A percentile compares a stretch with the other conserved stretches of the same genome.
These are phyloP conservation scores for Termitomyces sp. DNA, from an alignment of 768 basidiomycete genomes.

Conservation along the genomic window DNA sequence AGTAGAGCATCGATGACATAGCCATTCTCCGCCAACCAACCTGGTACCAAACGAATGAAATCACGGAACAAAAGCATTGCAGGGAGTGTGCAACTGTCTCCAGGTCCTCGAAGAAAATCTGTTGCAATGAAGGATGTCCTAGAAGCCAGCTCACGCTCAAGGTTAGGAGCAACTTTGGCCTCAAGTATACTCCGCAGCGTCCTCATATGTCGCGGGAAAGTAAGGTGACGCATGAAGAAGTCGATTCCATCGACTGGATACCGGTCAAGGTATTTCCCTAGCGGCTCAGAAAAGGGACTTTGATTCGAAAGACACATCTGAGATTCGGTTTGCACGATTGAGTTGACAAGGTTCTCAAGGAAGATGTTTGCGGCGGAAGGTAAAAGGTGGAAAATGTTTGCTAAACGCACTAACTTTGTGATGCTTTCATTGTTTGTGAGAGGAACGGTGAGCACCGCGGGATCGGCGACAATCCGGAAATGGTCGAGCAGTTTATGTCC, in stretches of 20 bases:
- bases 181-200: slow-evolving; percentile 82
- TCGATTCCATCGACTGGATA: slow-evolving; percentile 84
- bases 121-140: slow-evolving; percentile 50
- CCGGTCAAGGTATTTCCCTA: slow-evolving; percentile 87
- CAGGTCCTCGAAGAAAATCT: slow-evolving; percentile 44
- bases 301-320: slow-evolving; percentile 85
- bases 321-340: slow-evolving; percentile 88
- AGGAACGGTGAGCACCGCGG: slow-evolving; percentile 77
- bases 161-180: slow-evolving; percentile 70
- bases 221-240: slow-evolving; percentile 78
- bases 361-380: slow-evolving; percentile 93
- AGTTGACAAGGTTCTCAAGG: slow-evolving; percentile 79
- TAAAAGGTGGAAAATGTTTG: slow-evolving; percentile 95
- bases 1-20: slow-evolving; percentile 70
- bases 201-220: slow-evolving; percentile 72
- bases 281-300: slow-evolving; percentile 90
- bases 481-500: slow-evolving; percentile 96
- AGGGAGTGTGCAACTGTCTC: slow-evolving; percentile 52
- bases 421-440: slow-evolving; percentile 87
- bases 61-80: slow-evolving; percentile 77
- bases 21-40: slow-evolving; percentile 67
- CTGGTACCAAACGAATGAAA: slow-evolving; percentile 56
- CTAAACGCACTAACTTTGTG: slow-evolving; percentile 88
- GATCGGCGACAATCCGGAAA: slow-evolving; percentile 88
- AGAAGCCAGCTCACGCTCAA: slow-evolving; percentile 64